Evolutionary conservation across 768 basidiomycete genomes (phyloP).

Genomic region (Tricholoma matsutake): DNA sequence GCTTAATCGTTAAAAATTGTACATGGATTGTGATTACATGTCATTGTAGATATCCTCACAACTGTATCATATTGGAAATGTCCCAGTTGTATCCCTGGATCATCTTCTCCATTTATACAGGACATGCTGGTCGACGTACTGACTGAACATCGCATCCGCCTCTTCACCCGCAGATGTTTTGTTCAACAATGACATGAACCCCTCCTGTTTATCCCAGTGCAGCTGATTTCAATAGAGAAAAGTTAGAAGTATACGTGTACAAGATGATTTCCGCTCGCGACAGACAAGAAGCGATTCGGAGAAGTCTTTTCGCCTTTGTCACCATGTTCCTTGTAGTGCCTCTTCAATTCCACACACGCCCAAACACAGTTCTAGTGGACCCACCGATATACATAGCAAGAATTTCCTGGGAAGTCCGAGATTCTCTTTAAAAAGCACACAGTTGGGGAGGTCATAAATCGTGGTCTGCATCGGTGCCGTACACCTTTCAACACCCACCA

Average conservation of each 20-base stretch:
- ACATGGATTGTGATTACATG: neutral
- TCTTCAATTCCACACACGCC: constrained; percentile 17
- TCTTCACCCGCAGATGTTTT: neutral
- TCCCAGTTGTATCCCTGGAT: too few species aligned
- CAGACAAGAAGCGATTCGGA: constrained; percentile 18
- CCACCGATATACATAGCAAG: constrained; percentile 21
- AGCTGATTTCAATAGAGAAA: neutral
- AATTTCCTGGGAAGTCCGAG: constrained; percentile 7
- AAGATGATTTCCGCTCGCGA: constrained; percentile 33
- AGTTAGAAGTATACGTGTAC: constrained; percentile 20
- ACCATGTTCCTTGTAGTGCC: constrained; percentile 16
- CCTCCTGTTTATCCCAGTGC: neutral
- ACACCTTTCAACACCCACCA: constrained; percentile 13
- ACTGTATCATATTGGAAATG: too few species aligned
- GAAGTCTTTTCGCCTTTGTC: constrained; percentile 18
- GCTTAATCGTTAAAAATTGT: neutral
- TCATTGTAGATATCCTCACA: neutral
- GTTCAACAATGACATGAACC: neutral
- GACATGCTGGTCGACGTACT: too few species aligned
- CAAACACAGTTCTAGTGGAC: constrained; percentile 22
- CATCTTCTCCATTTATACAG: too few species aligned
- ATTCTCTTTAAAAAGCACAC: constrained; percentile 20
- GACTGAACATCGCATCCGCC: neutral
- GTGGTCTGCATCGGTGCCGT: constrained; percentile 20
- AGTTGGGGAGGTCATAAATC: constrained; percentile 14